Conservation (phyloP, 148 eudicot species). For the Vaccinium darrowii region DNA sequence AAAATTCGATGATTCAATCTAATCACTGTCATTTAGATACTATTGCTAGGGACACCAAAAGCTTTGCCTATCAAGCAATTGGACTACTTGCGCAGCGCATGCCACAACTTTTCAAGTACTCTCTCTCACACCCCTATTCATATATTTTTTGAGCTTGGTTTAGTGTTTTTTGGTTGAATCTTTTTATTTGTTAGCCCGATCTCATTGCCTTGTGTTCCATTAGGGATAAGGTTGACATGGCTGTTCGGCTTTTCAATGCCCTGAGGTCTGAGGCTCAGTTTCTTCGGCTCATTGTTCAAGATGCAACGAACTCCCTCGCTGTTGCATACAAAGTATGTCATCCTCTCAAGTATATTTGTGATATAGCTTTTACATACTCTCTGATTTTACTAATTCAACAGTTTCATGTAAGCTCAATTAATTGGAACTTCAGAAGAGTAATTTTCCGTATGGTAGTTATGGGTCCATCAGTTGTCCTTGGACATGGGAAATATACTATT, state of each 20-base stretch:
- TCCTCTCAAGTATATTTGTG: not conserved
- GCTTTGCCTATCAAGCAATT: slow-evolving; percentile 85
- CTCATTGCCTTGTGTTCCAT: slow-evolving; percentile 5
- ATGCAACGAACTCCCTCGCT: slow-evolving; percentile 82
- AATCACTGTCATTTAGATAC: slow-evolving; percentile 47
- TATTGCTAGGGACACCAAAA: slow-evolving; percentile 73
- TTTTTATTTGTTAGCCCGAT: slow-evolving; percentile 10
- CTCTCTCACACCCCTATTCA: not conserved
- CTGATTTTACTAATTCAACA: not conserved
- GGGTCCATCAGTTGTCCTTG: not conserved
- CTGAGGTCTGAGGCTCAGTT: slow-evolving; percentile 69
- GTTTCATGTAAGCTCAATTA: not conserved
- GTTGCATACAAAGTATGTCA: slow-evolving; percentile 69
- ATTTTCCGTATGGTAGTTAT: not conserved
- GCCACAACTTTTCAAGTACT: slow-evolving; percentile 95
- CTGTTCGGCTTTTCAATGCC: slow-evolving; percentile 81
- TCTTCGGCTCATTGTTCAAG: slow-evolving; percentile 79
- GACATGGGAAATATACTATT: not conserved
- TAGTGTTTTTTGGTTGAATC: not conserved
- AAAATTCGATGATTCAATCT: slow-evolving; percentile 16
- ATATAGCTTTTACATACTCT: not conserved
- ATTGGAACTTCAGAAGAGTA: not conserved
- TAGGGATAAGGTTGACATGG: slow-evolving; percentile 90
- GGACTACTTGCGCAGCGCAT: slow-evolving; percentile 88
- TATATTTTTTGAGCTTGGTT: not conserved